These are phyloP conservation scores for Diaporthe eres DNA, from an alignment of 2,329 filamentous ascomycete species.

Conservation along the genomic window DNA sequence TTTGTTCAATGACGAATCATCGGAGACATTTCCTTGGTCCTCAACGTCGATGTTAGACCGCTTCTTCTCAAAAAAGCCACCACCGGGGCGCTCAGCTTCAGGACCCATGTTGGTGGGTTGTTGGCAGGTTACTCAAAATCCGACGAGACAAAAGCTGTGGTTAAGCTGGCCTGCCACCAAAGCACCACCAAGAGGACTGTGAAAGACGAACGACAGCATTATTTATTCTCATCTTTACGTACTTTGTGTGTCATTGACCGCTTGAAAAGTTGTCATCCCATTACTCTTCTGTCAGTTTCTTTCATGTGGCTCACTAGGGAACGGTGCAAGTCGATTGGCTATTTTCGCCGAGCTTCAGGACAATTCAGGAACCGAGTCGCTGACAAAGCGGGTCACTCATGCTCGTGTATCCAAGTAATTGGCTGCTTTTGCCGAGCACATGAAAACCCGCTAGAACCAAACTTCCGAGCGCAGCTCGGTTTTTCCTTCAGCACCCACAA, in stretches of 20 bases:
- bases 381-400: background rate
- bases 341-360: background rate
- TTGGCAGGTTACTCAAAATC: background rate
- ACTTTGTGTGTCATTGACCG: background rate
- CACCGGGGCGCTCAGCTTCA: background rate
- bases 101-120: background rate
- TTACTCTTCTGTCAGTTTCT: background rate
- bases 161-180: background rate
- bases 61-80: background rate
- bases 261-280: background rate
- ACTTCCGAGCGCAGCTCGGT: background rate
- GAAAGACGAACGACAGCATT: background rate
- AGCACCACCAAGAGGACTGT: background rate
- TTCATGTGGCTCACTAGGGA: background rate
- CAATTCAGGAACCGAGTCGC: background rate
- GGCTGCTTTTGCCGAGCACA: background rate
- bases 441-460: background rate
- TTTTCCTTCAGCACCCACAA: conserved; percentile 4
- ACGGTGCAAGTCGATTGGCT: conserved; percentile 23
- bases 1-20: background rate
- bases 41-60: background rate
- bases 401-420: background rate
- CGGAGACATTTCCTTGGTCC: background rate
- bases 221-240: conserved; percentile 4
- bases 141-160: background rate